A percentile compares a stretch with the other conserved stretches of the same genome.
These are phyloP conservation scores for Phyllosticta citriasiana DNA, from an alignment of 2,329 filamentous ascomycete genomes.

Conservation along the genomic window DNA sequence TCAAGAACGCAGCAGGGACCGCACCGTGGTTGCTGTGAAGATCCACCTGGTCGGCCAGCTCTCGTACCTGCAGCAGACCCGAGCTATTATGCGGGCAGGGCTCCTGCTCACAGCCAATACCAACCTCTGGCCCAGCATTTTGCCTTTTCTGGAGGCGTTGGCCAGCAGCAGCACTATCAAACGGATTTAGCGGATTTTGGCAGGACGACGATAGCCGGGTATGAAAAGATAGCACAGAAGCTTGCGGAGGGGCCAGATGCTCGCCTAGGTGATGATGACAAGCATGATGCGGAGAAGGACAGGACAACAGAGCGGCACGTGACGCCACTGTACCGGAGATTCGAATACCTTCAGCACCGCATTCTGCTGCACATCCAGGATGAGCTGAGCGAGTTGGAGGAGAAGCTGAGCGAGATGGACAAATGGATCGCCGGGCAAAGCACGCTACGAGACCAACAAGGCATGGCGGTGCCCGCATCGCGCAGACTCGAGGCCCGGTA, in stretches of 20 bases:
- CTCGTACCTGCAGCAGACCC: slow-evolving; percentile 6
- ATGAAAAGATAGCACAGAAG: slow-evolving; percentile 29
- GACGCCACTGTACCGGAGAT: slow-evolving; percentile 68
- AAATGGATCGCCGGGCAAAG: slow-evolving; percentile 38
- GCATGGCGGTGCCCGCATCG: slow-evolving; percentile 42
- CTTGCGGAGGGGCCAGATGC: slow-evolving; percentile 21
- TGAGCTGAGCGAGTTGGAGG: slow-evolving; percentile 71
- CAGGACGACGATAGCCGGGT: slow-evolving; percentile 25
- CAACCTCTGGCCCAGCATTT: background rate
- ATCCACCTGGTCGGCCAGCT: slow-evolving; percentile 6
- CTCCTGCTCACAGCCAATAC: slow-evolving; percentile 6
- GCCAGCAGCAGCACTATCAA: slow-evolving; percentile 1
- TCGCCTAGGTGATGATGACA: slow-evolving; percentile 12
- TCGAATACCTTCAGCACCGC: slow-evolving; percentile 72
- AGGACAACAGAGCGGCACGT: slow-evolving; percentile 11
- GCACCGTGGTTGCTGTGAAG: background rate
- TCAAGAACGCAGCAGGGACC: slow-evolving; percentile 5
- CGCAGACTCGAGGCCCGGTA: slow-evolving; percentile 46
- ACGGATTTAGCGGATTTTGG: slow-evolving; percentile 14
- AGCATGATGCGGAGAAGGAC: background rate
- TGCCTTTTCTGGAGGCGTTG: background rate
- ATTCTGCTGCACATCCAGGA: slow-evolving; percentile 76
- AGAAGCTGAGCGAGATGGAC: slow-evolving; percentile 63
- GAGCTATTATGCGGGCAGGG: slow-evolving; percentile 1
- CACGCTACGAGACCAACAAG: slow-evolving; percentile 12